phyloP scores from a whole-genome alignment of 1,284 basidiomycete genomes.

The Vanrija sp. region DNA sequence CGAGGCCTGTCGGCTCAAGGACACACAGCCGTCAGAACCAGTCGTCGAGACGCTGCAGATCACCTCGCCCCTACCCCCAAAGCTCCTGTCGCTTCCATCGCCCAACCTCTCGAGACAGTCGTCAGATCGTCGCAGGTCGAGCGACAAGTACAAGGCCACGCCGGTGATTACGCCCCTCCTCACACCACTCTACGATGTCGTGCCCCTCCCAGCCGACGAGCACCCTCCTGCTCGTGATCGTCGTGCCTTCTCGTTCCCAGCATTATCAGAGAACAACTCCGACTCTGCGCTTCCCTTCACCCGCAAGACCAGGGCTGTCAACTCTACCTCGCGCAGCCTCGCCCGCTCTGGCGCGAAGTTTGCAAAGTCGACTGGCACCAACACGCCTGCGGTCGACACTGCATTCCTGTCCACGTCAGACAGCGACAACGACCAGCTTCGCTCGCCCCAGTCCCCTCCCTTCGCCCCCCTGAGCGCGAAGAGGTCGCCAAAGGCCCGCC shows the following conservation, averaged over 20 bases:
- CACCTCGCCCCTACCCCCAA: conserved; percentile 28
- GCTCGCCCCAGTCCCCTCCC: neutral
- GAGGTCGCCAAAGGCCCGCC: neutral
- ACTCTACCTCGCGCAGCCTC: conserved; percentile 7
- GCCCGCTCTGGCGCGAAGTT: conserved; percentile 12
- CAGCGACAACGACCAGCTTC: conserved; percentile 27
- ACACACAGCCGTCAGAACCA: conserved; percentile 16
- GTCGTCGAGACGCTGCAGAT: conserved; percentile 12
- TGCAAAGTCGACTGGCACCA: conserved; percentile 31
- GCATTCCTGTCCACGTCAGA: conserved; percentile 42
- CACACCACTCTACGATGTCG: neutral
- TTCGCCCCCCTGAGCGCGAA: neutral
- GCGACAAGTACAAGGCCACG: neutral
- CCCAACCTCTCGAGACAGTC: conserved; percentile 4
- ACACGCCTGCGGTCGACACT: conserved; percentile 35
- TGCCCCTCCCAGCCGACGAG: neutral
- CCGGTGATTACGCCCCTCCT: neutral
- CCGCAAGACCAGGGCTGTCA: conserved; percentile 27
- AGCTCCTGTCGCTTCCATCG: conserved; percentile 5
- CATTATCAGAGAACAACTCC: conserved; percentile 13
- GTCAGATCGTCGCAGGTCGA: conserved; percentile 1
- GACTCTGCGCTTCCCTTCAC: conserved; percentile 21
- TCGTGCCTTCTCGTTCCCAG: conserved; percentile 44
- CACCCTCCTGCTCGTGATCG: conserved; percentile 25
- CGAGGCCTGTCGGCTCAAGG: conserved; percentile 31